A percentile compares a stretch with the other conserved stretches of the same genome.
These are phyloP conservation scores for Fraxinus greggii DNA, from an alignment of 305 asterid species.

Conservation along the genomic window DNA sequence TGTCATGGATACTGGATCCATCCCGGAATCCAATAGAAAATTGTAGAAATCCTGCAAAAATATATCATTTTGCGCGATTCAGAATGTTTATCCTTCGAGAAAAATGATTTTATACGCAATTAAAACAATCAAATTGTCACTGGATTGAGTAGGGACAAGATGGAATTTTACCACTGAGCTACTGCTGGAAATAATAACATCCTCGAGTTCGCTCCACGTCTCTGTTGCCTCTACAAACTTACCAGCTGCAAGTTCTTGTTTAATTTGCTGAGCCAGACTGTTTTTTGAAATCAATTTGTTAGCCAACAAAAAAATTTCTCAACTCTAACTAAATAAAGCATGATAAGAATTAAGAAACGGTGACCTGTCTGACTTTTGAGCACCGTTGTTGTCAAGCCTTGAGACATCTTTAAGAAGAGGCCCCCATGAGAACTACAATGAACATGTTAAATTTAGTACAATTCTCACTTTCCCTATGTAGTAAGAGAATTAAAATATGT, in stretches of 20 bases:
- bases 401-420: slow-evolving; percentile 85
- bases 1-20: slow-evolving; percentile 60
- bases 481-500: neutral
- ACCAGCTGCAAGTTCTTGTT: slow-evolving; percentile 50
- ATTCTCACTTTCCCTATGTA: neutral
- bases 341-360: slow-evolving; percentile 1
- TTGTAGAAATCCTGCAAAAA: slow-evolving; percentile 80
- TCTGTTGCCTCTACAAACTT: slow-evolving; percentile 63
- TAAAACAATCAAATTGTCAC: neutral
- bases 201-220: slow-evolving; percentile 66
- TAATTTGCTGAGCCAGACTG: slow-evolving; percentile 72
- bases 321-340: neutral
- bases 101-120: neutral
- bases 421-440: slow-evolving; percentile 84
- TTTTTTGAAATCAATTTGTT: slow-evolving; percentile 22
- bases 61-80: neutral
- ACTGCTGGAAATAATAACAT: slow-evolving; percentile 45
- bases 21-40: slow-evolving; percentile 64
- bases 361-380: slow-evolving; percentile 68
- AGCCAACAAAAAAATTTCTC: slow-evolving; percentile 15
- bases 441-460: slow-evolving; percentile 11
- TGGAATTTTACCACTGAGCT: slow-evolving; percentile 59
- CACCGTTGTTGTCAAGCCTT: slow-evolving; percentile 71
- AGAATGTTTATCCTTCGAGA: neutral
- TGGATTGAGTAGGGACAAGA: neutral